phyloP scores from a whole-genome alignment of 2,329 filamentous ascomycete genomes.

The Fusarium proliferatum region DNA sequence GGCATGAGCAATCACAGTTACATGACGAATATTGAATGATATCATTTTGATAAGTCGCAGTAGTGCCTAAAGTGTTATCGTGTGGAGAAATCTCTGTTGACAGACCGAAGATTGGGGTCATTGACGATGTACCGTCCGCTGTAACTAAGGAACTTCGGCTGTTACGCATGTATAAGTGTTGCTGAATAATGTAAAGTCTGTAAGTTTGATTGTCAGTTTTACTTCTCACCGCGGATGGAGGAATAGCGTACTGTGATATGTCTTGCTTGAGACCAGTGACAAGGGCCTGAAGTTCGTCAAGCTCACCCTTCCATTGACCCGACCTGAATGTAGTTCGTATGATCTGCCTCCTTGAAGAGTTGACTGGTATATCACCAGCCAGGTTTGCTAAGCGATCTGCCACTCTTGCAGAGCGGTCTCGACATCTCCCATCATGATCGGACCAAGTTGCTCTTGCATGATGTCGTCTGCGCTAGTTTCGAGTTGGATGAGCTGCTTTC shows the following conservation, averaged over 20 bases:
- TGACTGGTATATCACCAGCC: background rate
- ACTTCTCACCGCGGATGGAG: background rate
- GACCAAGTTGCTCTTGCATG: constrained; percentile 2
- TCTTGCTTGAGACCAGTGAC: background rate
- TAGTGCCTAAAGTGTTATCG: fast-evolving
- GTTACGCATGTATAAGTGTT: background rate
- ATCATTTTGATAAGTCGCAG: background rate
- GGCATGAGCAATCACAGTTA: background rate
- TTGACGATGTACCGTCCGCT: background rate
- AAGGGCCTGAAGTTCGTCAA: background rate
- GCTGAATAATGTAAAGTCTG: background rate
- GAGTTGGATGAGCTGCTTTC: background rate
- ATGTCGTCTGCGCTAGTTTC: background rate
- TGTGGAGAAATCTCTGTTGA: background rate
- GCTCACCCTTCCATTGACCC: background rate
- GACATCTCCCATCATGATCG: constrained; percentile 14
- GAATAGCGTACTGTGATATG: background rate
- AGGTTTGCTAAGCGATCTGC: background rate
- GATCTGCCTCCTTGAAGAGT: background rate
- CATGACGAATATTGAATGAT: background rate
- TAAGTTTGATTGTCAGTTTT: background rate
- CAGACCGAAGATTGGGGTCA: fast-evolving
- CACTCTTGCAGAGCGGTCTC: background rate
- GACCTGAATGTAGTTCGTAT: background rate
- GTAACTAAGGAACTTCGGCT: fast-evolving